phyloP scores from a whole-genome alignment of 768 basidiomycete genomes.

The Boletus insuetus region DNA sequence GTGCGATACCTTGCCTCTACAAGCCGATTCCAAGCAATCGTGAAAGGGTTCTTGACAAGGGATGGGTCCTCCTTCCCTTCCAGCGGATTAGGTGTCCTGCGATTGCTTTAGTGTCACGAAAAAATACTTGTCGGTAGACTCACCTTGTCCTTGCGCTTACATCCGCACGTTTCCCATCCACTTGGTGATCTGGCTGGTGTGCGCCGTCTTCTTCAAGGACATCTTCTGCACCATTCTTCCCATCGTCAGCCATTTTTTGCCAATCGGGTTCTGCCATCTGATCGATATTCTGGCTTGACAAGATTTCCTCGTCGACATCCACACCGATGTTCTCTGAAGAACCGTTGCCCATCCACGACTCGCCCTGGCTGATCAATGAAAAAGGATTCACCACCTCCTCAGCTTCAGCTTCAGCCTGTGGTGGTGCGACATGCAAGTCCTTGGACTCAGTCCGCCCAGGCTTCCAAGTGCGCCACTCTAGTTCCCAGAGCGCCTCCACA shows the following conservation, averaged over 20 bases:
- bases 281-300: constrained; percentile 50
- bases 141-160: neutral
- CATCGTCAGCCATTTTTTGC: constrained; percentile 8
- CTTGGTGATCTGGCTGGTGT: neutral
- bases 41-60: constrained; percentile 15
- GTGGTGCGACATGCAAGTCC: constrained; percentile 12
- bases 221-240: constrained; percentile 11
- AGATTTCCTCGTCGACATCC: constrained; percentile 29
- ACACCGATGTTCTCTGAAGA: constrained; percentile 18
- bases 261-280: constrained; percentile 25
- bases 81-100: neutral
- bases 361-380: constrained; percentile 15
- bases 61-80: neutral
- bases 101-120: neutral
- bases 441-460: constrained; percentile 28
- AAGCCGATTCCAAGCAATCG: constrained; percentile 21
- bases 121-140: neutral
- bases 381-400: too few species aligned
- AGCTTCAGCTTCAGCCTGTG: constrained; percentile 11
- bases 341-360: constrained; percentile 7
- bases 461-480: constrained; percentile 54
- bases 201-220: constrained; percentile 5
- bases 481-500: constrained; percentile 70
- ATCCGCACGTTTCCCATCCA: neutral
- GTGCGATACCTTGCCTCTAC: constrained; percentile 15